These are phyloP conservation scores for Psilocybe sp. DNA, from an alignment of 768 basidiomycete genomes.

Conservation along the genomic window DNA sequence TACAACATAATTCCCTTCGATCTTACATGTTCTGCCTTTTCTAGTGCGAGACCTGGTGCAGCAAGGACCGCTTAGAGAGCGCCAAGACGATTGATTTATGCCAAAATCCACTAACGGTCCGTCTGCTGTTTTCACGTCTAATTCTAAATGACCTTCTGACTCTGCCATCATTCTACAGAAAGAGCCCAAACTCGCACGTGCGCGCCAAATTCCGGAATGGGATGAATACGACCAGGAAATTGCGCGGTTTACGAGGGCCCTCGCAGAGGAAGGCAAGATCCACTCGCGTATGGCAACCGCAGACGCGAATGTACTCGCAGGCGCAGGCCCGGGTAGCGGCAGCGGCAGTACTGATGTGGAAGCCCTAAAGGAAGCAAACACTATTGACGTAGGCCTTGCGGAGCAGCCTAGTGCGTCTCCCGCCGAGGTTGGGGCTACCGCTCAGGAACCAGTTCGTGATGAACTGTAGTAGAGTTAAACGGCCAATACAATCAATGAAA, in stretches of 20 bases:
- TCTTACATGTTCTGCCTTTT: constrained; percentile 4
- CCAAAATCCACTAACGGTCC: constrained; percentile 91
- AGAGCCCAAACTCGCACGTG: constrained; percentile 93
- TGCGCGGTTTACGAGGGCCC: constrained; percentile 69
- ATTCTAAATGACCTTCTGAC: background rate
- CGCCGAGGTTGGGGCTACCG: background rate
- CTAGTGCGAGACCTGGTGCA: constrained; percentile 99
- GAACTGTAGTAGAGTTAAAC: constrained; percentile 9
- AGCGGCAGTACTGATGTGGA: background rate
- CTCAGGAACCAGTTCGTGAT: constrained; percentile 10
- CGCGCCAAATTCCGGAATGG: constrained; percentile 97
- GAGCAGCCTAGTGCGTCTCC: too few relatives aligned
- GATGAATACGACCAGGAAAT: constrained; percentile 92
- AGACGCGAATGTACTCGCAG: constrained; percentile 68
- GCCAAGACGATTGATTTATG: constrained; percentile 94
- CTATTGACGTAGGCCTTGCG: background rate
- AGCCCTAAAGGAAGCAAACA: background rate
- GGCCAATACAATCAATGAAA: too few relatives aligned
- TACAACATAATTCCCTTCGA: background rate
- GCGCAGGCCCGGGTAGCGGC: constrained; percentile 21
- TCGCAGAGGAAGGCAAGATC: constrained; percentile 71
- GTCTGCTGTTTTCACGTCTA: constrained; percentile 20
- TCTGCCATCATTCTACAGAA: constrained; percentile 50
- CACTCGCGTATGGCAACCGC: constrained; percentile 64
- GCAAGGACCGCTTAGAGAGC: constrained; percentile 77